These are phyloP conservation scores for Diaporthe eres DNA, from an alignment of 2,329 filamentous ascomycete species.

Conservation along the genomic window DNA sequence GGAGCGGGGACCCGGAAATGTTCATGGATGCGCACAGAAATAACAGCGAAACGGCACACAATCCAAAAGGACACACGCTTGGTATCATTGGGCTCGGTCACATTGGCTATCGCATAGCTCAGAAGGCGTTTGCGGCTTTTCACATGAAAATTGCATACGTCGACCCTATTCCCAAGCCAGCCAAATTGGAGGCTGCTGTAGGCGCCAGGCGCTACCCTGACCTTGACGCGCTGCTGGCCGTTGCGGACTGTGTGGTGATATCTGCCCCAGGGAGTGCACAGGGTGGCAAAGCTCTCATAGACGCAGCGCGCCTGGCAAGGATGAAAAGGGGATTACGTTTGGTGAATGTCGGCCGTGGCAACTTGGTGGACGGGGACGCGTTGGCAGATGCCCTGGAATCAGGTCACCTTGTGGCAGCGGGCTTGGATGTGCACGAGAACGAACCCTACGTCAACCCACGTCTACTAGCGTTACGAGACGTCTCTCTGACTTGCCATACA, in stretches of 20 bases:
- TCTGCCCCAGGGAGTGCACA: constrained; percentile 61
- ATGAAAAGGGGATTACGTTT: constrained; percentile 67
- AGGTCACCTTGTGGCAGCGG: constrained; percentile 60
- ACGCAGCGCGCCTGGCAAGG: constrained; percentile 54
- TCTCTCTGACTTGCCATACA: constrained; percentile 66
- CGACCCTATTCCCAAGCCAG: constrained; percentile 59
- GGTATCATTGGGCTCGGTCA: constrained; percentile 74
- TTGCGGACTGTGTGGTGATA: constrained; percentile 64
- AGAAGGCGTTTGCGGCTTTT: constrained; percentile 67
- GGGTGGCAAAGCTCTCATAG: constrained; percentile 58
- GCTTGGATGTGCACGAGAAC: constrained; percentile 66
- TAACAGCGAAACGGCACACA: constrained; percentile 66
- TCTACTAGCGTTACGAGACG: constrained; percentile 50
- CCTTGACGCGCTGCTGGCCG: constrained; percentile 61
- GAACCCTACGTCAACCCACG: constrained; percentile 61
- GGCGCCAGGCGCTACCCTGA: constrained; percentile 57
- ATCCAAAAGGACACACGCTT: constrained; percentile 67
- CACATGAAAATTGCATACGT: constrained; percentile 71
- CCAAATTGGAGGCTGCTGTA: constrained; percentile 58
- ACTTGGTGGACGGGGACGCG: constrained; percentile 65
- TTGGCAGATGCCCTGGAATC: constrained; percentile 61
- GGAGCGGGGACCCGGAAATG: constrained; percentile 54
- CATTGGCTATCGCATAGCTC: constrained; percentile 66
- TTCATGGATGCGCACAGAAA: constrained; percentile 69
- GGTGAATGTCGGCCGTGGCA: constrained; percentile 70